phyloP scores from a whole-genome alignment of 345 rosid genomes.

The Boechera retrofracta region DNA sequence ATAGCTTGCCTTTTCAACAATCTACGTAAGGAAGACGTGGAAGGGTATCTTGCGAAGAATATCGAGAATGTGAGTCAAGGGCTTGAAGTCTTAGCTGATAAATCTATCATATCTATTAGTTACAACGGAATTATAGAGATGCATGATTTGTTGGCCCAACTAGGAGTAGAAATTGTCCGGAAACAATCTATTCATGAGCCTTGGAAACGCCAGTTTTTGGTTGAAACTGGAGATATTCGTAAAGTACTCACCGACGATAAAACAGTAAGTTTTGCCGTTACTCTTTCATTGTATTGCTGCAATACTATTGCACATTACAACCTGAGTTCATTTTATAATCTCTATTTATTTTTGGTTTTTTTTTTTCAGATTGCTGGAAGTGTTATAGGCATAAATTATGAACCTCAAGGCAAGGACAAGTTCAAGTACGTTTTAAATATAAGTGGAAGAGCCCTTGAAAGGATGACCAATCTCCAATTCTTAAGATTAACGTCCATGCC shows the following conservation, averaged over 20 bases:
- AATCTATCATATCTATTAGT: slow-evolving; percentile 24
- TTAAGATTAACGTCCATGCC: neutral
- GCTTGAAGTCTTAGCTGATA: slow-evolving; percentile 16
- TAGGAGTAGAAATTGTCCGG: slow-evolving; percentile 32
- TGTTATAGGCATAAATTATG: slow-evolving; percentile 6
- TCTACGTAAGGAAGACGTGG: neutral
- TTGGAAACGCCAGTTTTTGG: slow-evolving; percentile 22
- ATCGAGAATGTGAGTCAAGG: neutral
- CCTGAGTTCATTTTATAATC: neutral
- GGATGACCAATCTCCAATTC: slow-evolving; percentile 31
- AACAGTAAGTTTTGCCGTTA: slow-evolving; percentile 8
- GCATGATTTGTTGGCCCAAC: slow-evolving; percentile 38
- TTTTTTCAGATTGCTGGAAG: slow-evolving; percentile 12
- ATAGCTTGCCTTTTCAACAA: too few species aligned
- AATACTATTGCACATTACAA: too few species aligned
- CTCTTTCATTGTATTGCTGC: neutral
- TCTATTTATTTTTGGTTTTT: neutral
- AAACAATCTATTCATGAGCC: slow-evolving; percentile 12
- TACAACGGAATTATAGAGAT: neutral
- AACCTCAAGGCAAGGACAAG: too few species aligned
- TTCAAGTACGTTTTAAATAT: too few species aligned
- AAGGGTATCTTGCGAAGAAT: neutral
- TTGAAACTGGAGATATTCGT: slow-evolving; percentile 21
- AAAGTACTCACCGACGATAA: neutral
- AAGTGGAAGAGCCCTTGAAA: neutral